These are phyloP conservation scores for Triangularia verruculosa DNA, from an alignment of 2,329 filamentous ascomycete species.

Conservation along the genomic window DNA sequence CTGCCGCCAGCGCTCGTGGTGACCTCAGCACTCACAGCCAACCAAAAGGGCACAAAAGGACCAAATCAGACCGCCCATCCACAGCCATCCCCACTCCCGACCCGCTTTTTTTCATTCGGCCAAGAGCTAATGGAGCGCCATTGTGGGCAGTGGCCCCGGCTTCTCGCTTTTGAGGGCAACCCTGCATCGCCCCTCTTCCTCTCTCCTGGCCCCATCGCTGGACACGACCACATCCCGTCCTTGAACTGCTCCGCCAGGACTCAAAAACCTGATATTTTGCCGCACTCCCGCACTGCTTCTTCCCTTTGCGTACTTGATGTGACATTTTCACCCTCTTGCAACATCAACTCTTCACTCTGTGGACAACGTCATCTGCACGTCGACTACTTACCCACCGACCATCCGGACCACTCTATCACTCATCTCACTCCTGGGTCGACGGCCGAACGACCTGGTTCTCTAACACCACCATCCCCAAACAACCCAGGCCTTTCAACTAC, in stretches of 20 bases:
- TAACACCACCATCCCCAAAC: constrained; percentile 23
- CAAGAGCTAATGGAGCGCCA: constrained; percentile 6
- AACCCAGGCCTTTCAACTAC: constrained; percentile 10
- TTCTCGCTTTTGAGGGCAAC: constrained; percentile 7
- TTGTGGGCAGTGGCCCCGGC: not conserved
- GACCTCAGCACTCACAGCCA: constrained; percentile 21
- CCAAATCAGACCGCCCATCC: not conserved
- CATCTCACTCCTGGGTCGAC: constrained; percentile 9
- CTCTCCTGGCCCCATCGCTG: constrained; percentile 9
- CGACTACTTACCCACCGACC: constrained; percentile 1
- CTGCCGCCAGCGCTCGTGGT: not conserved
- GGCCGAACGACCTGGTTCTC: constrained; percentile 17
- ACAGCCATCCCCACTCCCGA: not conserved
- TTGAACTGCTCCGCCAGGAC: constrained; percentile 19
- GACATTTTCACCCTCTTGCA: constrained; percentile 1
- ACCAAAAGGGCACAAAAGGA: constrained; percentile 3
- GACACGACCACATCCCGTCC: constrained; percentile 15
- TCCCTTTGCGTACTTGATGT: constrained; percentile 3
- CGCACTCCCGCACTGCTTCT: constrained; percentile 11
- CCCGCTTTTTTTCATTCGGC: constrained; percentile 7
- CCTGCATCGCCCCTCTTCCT: constrained; percentile 12
- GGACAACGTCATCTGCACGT: constrained; percentile 17
- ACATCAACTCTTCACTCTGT: not conserved
- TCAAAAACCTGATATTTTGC: constrained; percentile 29
- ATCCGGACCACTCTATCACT: not conserved